Evolutionary conservation across 768 basidiomycete genomes (phyloP).

Genomic region (Tricholomella constricta): DNA sequence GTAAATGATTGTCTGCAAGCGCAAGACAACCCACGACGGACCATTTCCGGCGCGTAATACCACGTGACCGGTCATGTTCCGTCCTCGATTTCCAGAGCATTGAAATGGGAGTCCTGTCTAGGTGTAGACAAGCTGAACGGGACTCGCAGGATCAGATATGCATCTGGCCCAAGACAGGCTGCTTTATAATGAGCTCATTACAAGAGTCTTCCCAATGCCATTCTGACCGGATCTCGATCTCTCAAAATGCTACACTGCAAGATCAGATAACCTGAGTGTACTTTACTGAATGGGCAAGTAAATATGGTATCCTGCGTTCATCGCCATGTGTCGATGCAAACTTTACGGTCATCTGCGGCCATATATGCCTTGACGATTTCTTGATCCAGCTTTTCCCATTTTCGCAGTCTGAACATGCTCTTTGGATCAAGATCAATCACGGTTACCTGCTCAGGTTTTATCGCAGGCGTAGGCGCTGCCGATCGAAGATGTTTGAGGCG

Average conservation of each 20-base stretch:
- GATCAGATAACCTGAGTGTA: too few species aligned
- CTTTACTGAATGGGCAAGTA: too few species aligned
- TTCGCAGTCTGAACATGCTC: conserved; percentile 56
- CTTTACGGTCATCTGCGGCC: conserved; percentile 23
- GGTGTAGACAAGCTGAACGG: too few species aligned
- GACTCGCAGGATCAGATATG: too few species aligned
- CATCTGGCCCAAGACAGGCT: too few species aligned
- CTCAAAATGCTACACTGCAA: too few species aligned
- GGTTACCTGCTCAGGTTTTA: conserved; percentile 43
- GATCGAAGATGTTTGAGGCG: conserved; percentile 34
- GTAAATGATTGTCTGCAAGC: background rate
- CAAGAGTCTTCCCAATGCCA: too few species aligned
- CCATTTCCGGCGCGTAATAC: conserved; percentile 16
- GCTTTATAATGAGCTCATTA: background rate
- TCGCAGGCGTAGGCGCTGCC: conserved; percentile 12
- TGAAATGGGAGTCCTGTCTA: too few species aligned
- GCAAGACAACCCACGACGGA: conserved; percentile 7
- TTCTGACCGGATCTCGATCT: too few species aligned
- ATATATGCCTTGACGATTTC: conserved; percentile 58
- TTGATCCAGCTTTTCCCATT: conserved; percentile 76
- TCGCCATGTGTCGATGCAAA: conserved; percentile 32
- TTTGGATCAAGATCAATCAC: conserved; percentile 91
- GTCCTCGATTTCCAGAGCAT: too few species aligned
- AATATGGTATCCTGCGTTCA: background rate
- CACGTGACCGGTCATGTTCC: conserved; percentile 4